phyloP scores from a whole-genome alignment of 23 red algal species.

The Gracilaria gracilis region DNA sequence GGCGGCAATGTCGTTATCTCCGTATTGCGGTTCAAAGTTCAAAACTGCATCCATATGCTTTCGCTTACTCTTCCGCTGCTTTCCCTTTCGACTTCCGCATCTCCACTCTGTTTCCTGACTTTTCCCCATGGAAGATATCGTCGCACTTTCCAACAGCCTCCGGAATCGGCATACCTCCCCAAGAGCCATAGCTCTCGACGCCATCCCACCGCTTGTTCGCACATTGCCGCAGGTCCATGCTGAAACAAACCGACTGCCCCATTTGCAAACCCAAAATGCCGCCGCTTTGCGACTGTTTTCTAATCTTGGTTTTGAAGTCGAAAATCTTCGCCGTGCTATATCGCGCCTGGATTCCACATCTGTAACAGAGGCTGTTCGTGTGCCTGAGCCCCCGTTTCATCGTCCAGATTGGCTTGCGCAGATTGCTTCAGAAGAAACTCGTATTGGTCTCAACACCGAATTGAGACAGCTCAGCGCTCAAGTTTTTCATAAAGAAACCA shows the following conservation, averaged over 20 bases:
- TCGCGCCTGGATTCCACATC: constrained; percentile 20
- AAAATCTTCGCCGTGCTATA: constrained; percentile 34
- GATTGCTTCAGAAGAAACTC: constrained; percentile 32
- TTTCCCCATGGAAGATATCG: constrained; percentile 28
- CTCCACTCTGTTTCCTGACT: background rate
- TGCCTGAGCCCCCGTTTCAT: constrained; percentile 11
- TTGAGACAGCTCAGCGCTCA: constrained; percentile 4
- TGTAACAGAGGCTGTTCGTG: constrained; percentile 13
- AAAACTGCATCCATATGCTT: no score
- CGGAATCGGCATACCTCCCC: constrained; percentile 31
- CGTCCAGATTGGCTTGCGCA: constrained; percentile 33
- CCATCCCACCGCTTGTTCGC: constrained; percentile 31
- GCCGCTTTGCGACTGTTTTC: constrained; percentile 57
- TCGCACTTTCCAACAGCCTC: constrained; percentile 28
- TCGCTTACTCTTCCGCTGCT: no score
- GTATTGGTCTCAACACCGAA: constrained; percentile 15
- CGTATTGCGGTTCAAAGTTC: background rate
- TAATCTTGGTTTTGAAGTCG: constrained; percentile 43
- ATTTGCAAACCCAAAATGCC: constrained; percentile 16
- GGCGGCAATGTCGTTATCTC: background rate
- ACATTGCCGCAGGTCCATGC: constrained; percentile 47
- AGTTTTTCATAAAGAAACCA: constrained; percentile 30
- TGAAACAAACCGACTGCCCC: constrained; percentile 39
- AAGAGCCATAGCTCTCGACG: constrained; percentile 11
- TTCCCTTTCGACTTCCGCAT: background rate